A percentile compares a stretch with the other conserved stretches of the same genome.
These are phyloP conservation scores for Leccinum uliginosum DNA, from an alignment of 768 basidiomycete species.

Conservation along the genomic window DNA sequence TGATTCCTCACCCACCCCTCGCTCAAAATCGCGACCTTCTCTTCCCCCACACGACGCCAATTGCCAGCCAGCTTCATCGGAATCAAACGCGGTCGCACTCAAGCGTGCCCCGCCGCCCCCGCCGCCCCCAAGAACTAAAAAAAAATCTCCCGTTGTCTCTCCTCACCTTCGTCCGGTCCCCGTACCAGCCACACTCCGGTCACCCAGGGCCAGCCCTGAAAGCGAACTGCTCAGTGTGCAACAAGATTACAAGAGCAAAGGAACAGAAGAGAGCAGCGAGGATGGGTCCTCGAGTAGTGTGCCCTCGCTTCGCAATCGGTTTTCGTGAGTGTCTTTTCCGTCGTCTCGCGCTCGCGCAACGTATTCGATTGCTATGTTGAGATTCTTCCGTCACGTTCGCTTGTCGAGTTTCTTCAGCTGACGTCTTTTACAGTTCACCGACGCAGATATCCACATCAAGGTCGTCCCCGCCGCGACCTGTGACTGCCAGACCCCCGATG, in stretches of 20 bases:
- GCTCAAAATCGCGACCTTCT: conserved; percentile 38
- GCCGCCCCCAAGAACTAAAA: conserved; percentile 37
- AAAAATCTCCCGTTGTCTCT: conserved; percentile 38
- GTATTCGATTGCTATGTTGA: background rate
- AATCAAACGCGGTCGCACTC: conserved; percentile 37
- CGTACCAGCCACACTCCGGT: conserved; percentile 28
- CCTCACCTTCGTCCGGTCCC: conserved; percentile 53
- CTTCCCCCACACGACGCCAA: conserved; percentile 16
- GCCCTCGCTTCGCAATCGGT: conserved; percentile 41
- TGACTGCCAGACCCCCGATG: conserved; percentile 12
- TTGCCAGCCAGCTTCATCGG: conserved; percentile 47
- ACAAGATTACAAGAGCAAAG: background rate
- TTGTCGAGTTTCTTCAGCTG: background rate
- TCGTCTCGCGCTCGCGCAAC: background rate
- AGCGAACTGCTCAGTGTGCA: background rate
- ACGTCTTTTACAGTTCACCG: conserved; percentile 10
- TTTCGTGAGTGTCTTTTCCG: conserved; percentile 41
- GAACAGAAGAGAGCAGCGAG: conserved; percentile 11
- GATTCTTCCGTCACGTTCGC: background rate
- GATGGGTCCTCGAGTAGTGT: conserved; percentile 27
- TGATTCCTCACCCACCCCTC: conserved; percentile 33
- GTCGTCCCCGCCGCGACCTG: conserved; percentile 15
- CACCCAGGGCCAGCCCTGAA: conserved; percentile 22
- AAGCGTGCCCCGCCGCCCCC: conserved; percentile 60
- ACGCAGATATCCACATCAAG: conserved; percentile 1